Percentiles rank a stretch among this genome's conserved stretches.
Conservation (phyloP, 768 basidiomycete species). For the Macrocybe gigantea region DNA sequence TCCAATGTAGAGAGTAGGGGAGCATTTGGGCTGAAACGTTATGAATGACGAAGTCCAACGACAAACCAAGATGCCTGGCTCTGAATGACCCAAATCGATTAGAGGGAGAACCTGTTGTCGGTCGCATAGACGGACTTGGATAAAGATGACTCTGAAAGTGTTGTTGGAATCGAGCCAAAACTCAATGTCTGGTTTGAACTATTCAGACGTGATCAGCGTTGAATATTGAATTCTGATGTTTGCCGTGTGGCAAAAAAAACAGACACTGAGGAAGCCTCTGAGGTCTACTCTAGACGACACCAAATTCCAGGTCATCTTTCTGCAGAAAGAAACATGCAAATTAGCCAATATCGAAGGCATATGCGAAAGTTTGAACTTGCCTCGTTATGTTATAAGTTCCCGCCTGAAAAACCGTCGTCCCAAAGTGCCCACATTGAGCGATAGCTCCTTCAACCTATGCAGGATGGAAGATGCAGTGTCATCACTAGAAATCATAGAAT, state of each 20-base stretch:
- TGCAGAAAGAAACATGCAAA: slow-evolving; percentile 8
- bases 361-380: slow-evolving; percentile 14
- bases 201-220: background rate
- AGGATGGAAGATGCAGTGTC: background rate
- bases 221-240: background rate
- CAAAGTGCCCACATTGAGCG: slow-evolving; percentile 38
- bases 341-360: background rate
- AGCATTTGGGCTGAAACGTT: slow-evolving; percentile 15
- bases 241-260: slow-evolving; percentile 4
- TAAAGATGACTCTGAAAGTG: slow-evolving; percentile 57
- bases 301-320: slow-evolving; percentile 52
- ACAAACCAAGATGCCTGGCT: slow-evolving; percentile 63
- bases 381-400: slow-evolving; percentile 49
- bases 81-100: slow-evolving; percentile 16
- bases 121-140: slow-evolving; percentile 32
- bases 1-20: background rate
- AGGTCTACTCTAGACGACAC: slow-evolving; percentile 37
- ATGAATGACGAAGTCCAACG: slow-evolving; percentile 44
- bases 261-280: slow-evolving; percentile 37
- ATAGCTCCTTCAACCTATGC: slow-evolving; percentile 43
- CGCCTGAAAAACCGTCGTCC: slow-evolving; percentile 35
- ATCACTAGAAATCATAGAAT: background rate
- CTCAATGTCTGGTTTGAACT: slow-evolving; percentile 50
- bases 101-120: background rate
- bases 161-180: slow-evolving; percentile 50